Base-by-base conservation (phyloP, 371 early-diverging fungal species). In the Apophysomyces elegans region DNA sequence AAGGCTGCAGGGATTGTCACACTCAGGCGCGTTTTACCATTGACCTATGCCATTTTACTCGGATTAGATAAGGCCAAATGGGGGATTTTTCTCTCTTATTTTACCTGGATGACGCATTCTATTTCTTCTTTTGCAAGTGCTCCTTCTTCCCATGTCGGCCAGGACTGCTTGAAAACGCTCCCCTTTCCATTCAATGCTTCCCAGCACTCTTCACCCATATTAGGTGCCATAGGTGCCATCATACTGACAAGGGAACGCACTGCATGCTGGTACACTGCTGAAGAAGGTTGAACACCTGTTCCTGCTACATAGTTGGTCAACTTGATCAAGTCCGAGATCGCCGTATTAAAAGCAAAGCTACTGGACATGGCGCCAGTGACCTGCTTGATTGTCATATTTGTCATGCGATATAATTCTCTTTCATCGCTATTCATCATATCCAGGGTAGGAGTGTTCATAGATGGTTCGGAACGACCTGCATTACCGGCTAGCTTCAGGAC, bases 301-400 rank as follows among this genome's bases (percentile, higher is more conserved):
- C 75, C 60, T 5, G 71, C 62, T 37, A 92, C 71, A 39, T 81
- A 77, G 64, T 91, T 93, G 37, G 91, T 87, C n/a, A 95, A 76
- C 70, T 95, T 93, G 75, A 95, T 94, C 41, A 96, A 77, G 65
- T 87, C 81, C 0, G 95, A 86, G 62, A 95, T 91, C 26, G 90
- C 91, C 0, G 93, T 91, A 78, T 94, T 92, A 74, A 94, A 91
- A 4, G 84, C 77, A 71, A 84, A 91, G 0, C 89, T 81, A 21
- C 66, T 72, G 7, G 81, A 70, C 74, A 94, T 68, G 1, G 86
- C 81, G 5, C 77, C 81, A 0, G 93, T 90, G 8, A 90, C 86
- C 85, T 90, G 82, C 18, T 77, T 76, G 57, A 83, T 79, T 7
- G 83, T 83, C 9, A 62, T 59, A 36, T 86, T 69, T 0, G 79